Percentiles rank a stretch among this genome's conserved stretches.
Conservation (phyloP, 148 eudicot genomes). For the Heliamphora exappendiculata region DNA sequence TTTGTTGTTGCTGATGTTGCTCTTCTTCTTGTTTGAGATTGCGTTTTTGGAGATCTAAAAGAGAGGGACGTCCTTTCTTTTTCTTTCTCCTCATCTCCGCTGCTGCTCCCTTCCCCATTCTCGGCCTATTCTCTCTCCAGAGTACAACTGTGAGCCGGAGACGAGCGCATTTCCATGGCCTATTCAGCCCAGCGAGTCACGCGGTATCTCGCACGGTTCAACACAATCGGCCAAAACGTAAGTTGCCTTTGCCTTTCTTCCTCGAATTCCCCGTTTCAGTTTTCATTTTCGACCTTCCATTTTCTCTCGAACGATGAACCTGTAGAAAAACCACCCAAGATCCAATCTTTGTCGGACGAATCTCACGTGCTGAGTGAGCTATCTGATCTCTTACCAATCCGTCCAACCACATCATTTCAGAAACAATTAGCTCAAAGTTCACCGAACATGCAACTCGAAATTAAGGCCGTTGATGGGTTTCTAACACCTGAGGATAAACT, state of each 20-base stretch:
- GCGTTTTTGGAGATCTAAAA: slow-evolving; percentile 43
- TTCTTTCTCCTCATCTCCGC: slow-evolving; percentile 34
- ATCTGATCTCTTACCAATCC: slow-evolving; percentile 48
- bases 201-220: not conserved
- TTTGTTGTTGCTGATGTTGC: slow-evolving; percentile 4
- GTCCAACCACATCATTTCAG: slow-evolving; percentile 8
- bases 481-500: slow-evolving; percentile 64
- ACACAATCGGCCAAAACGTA: not conserved
- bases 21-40: slow-evolving; percentile 13
- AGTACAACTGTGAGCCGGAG: not conserved
- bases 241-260: slow-evolving; percentile 6
- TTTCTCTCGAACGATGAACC: not conserved
- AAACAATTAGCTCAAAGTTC: not conserved
- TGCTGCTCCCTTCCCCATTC: slow-evolving; percentile 27
- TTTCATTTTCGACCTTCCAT: slow-evolving; percentile 15
- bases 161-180: slow-evolving; percentile 5
- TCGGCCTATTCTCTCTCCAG: slow-evolving; percentile 1
- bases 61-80: slow-evolving; percentile 67
- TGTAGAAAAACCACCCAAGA: not conserved
- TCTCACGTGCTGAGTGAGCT: slow-evolving; percentile 43
- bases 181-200: not conserved
- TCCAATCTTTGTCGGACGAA: slow-evolving; percentile 24
- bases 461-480: slow-evolving; percentile 41
- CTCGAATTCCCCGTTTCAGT: not conserved
- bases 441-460: slow-evolving; percentile 11